Percentiles rank a stretch among this genome's conserved stretches.
Evolutionary conservation across 2,329 filamentous ascomycete genomes (phyloP).

Genomic region (Stachybotrys echinatus): DNA sequence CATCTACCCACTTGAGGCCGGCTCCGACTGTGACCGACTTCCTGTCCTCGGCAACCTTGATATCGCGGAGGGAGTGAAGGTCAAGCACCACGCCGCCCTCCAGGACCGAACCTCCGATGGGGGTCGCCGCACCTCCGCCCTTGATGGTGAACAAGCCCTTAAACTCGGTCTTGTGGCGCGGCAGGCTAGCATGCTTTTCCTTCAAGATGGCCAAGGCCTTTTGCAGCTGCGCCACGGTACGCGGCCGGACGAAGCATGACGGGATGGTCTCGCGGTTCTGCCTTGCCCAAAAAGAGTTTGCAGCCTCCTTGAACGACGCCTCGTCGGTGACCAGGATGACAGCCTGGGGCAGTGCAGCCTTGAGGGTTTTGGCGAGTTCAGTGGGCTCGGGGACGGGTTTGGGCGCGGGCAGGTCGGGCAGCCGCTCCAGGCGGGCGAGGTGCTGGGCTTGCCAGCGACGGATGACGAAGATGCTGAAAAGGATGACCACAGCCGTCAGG

Average conservation of each 20-base stretch:
- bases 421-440: too few relatives aligned
- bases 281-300: neutral
- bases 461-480: neutral
- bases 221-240: neutral
- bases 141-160: constrained; percentile 1
- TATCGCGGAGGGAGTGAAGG: neutral
- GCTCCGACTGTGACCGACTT: neutral
- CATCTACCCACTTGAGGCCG: neutral
- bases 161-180: neutral
- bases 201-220: neutral
- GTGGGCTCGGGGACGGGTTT: neutral
- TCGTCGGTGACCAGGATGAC: neutral
- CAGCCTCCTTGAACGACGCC: neutral
- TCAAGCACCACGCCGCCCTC: constrained; percentile 1
- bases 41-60: neutral
- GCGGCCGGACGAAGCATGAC: neutral
- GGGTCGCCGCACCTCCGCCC: neutral
- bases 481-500: neutral
- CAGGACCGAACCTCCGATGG: neutral
- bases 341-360: neutral
- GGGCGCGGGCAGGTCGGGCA: neutral
- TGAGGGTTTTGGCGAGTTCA: neutral
- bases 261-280: neutral
- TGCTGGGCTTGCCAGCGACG: neutral
- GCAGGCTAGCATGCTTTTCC: neutral